Evolutionary conservation across 2,329 filamentous ascomycete species (phyloP), one percentile per base, ranked within the genome.

Genomic region (Ophiostoma angusticollis): DNA sequence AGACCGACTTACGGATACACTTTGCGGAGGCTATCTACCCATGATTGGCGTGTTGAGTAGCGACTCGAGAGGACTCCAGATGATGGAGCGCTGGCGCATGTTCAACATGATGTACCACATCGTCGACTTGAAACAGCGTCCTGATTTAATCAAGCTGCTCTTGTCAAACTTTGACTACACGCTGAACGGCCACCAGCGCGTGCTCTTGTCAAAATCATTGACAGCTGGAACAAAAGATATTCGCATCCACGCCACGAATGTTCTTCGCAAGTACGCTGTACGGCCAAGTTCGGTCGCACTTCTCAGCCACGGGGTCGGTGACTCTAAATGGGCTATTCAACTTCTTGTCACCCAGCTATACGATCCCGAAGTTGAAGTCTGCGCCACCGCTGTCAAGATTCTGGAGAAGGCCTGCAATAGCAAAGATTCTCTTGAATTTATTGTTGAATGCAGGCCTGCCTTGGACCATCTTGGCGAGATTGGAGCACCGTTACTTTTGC

Each of bases 91-190:
- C 50, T 96, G 91, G 89, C 84, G 86, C 50, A 93, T 98, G 70
- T 87, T 95, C 62, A 96, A 96, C 59, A 98, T 98, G 85, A 93
- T 96, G 69, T 98, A 98, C 56, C 91, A 96, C 58, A 94, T 98
- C 45, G 74, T 95, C 42, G 89, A 96, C 53, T 68, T 94, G 31
- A 85, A 83, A 50, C 82, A 91, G 57, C 80, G 91, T 3, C 85
- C 89, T 32, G 91, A 98, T 56, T 67, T 98, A 43, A 85, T 96
- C 55, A 85, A 87, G 54, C 70, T 89, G 9, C 70, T 98, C 23
- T 69, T 98, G 8, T 80, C 82, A 35, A 91, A 87, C 52, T 87
- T 98, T 59, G 89, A 98, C 59, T 98, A 94, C 55, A 82, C 78
- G 16, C 65, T 93, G 18, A 78, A 81, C 46, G 89, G 87, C 1